These are phyloP conservation scores for Metschnikowia proteae DNA, from an alignment of 805 yeast species.

Conservation along the genomic window DNA sequence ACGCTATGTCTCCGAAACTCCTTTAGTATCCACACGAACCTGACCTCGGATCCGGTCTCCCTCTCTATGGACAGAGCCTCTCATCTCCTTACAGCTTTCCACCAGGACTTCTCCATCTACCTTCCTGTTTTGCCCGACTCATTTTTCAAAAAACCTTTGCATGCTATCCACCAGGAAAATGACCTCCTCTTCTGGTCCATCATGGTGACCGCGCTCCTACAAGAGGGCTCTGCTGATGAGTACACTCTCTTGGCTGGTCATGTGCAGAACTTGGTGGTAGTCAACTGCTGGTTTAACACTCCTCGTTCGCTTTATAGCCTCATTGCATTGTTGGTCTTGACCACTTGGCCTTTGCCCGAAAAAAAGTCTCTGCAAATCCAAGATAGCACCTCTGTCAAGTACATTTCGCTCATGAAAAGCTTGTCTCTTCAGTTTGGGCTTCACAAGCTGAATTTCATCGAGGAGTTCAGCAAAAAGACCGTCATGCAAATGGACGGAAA, in stretches of 20 bases:
- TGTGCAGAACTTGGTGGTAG: constrained; percentile 36
- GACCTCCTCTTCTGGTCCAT: constrained; percentile 42
- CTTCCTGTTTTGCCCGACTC: constrained; percentile 17
- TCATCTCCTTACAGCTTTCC: constrained; percentile 9
- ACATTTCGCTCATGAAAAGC: constrained; percentile 36
- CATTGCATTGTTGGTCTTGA: constrained; percentile 37
- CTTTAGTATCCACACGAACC: constrained; percentile 16
- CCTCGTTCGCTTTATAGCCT: constrained; percentile 41
- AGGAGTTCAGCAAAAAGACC: constrained; percentile 38
- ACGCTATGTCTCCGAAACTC: constrained; percentile 13
- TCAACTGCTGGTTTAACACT: constrained; percentile 42
- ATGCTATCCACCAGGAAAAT: constrained; percentile 24
- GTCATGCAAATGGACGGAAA: constrained; percentile 22
- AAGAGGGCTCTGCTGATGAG: constrained; percentile 16
- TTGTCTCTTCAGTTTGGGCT: constrained; percentile 41
- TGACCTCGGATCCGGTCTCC: constrained; percentile 9
- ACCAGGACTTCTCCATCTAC: constrained; percentile 8
- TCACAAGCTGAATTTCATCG: constrained; percentile 38
- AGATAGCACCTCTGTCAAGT: constrained; percentile 35
- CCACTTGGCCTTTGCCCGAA: constrained; percentile 44
- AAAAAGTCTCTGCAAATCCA: constrained; percentile 21
- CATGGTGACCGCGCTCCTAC: constrained; percentile 32
- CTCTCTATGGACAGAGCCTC: constrained; percentile 11
- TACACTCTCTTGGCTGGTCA: constrained; percentile 29
- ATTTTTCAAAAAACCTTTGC: constrained; percentile 13